phyloP scores from a whole-genome alignment of 73 alveolate species.

The Blepharisma japonicum region DNA sequence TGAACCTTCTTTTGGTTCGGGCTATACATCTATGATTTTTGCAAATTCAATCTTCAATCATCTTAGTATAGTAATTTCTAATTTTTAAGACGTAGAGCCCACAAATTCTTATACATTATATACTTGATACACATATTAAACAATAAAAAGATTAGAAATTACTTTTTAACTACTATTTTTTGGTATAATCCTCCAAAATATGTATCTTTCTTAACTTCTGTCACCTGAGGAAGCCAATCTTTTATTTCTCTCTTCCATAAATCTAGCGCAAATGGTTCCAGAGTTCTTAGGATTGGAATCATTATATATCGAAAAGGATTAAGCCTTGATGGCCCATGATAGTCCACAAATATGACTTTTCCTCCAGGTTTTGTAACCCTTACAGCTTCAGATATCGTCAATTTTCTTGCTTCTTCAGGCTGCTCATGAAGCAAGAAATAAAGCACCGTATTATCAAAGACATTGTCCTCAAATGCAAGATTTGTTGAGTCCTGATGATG shows the following conservation, averaged over 20 bases:
- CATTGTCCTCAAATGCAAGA: conserved; percentile 9
- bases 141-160: not conserved
- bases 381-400: not conserved
- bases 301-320: conserved; percentile 22
- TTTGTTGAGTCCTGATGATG: conserved; percentile 29
- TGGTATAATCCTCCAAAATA: conserved; percentile 28
- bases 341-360: conserved; percentile 21
- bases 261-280: conserved; percentile 24
- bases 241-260: not conserved
- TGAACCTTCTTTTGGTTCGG: no score
- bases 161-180: conserved; percentile 21
- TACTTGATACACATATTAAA: no score
- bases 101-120: no score
- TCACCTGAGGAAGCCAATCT: not conserved
- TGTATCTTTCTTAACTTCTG: not conserved
- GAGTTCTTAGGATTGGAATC: not conserved
- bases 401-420: conserved; percentile 14
- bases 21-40: no score
- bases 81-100: no score
- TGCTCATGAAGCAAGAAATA: conserved; percentile 19
- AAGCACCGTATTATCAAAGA: not conserved
- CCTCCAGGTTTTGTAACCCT: conserved; percentile 28
- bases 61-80: no score
- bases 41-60: no score
- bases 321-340: not conserved